Base-by-base conservation (phyloP, 805 yeast genomes). In the Pichia thaimueangensis region DNA sequence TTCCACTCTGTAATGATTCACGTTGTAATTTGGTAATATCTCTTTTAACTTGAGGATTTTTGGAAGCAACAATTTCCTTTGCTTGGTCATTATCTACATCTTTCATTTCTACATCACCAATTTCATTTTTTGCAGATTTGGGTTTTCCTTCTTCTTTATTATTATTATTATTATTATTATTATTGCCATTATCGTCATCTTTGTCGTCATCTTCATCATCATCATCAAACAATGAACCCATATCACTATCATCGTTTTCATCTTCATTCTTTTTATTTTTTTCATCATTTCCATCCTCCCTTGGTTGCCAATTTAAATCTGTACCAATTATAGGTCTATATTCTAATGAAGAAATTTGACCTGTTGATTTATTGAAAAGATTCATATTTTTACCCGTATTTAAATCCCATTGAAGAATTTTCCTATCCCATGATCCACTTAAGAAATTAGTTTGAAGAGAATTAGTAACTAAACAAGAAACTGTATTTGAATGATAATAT, bases 361-460 rank as follows among this genome's bases (percentile, higher is more conserved):
- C 93, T 0, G 84, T 68, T 25, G 80, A 69, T 1, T 78, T 80
- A 3, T 60, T 53, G 55, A 70, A 86, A 22, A 70, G 59, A 11
- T 70, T 70, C 3, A 69, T 55, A 9, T 68, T 58, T 15, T 66
- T 60, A 1, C 97, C 96, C 0, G 82, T 74, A 50, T 86, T 73
- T 46, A 93, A 67, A 62, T 93, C 98, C 96, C 97, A 91, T 49
- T 81, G 76, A 6, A 78, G 60, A 1, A 91, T 72, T 17, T 74
- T 68, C 60, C 77, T 82, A 64, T 93, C 98, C 98, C 97, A 93
- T 15, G 87, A 74, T 0, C 96, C 97, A 39, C 93, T 80, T 16
- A 91, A 52, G 37, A 88, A 80, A 35, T 66, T 63, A 35, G 73
- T 73, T 53, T 91, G 91, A 7, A 63, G 64, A 27, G 70, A 65